Percentiles rank a stretch among this genome's conserved stretches.
phyloP scores from a whole-genome alignment of 2,329 filamentous ascomycete species.

The Periconia sp. region DNA sequence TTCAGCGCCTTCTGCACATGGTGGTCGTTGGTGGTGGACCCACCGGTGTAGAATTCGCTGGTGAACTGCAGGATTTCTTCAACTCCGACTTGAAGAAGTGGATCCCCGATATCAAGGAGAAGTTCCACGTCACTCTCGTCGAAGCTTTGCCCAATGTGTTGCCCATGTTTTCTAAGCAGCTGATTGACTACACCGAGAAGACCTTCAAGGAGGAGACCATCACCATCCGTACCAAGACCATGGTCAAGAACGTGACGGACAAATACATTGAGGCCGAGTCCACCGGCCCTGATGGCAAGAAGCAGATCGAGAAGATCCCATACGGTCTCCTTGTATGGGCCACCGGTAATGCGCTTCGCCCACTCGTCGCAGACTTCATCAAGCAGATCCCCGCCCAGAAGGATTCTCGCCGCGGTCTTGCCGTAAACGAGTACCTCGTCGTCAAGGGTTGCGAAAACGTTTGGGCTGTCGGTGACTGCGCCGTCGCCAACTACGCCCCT shows the following conservation, averaged over 20 bases:
- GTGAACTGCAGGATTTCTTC: conserved; percentile 98
- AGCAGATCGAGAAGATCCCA: conserved; percentile 78
- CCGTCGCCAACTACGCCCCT: conserved; percentile 94
- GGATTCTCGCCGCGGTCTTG: conserved; percentile 89
- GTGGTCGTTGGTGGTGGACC: conserved; percentile 84
- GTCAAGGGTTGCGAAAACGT: conserved; percentile 96
- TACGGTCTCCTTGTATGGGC: conserved; percentile 98
- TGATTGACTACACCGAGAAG: conserved; percentile 99
- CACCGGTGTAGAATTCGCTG: conserved; percentile 96
- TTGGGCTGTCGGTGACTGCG: conserved; percentile 97
- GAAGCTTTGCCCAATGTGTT: conserved; percentile 96
- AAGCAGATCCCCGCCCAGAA: conserved; percentile 89
- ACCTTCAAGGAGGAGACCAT: conserved; percentile 99
- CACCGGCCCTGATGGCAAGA: conserved; percentile 78
- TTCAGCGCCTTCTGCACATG: conserved; percentile 96
- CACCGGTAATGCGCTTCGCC: conserved; percentile 91
- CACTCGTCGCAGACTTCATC: conserved; percentile 90
- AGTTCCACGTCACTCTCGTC: conserved; percentile 96
- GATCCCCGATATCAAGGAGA: conserved; percentile 90
- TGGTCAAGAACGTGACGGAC: conserved; percentile 96
- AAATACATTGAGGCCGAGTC: conserved; percentile 90
- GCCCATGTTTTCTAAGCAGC: conserved; percentile 97
- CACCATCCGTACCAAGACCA: conserved; percentile 95
- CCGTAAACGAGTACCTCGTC: conserved; percentile 97
- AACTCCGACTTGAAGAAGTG: conserved; percentile 97